Conservation (phyloP, 768 basidiomycete genomes). For the Tylopilus sp. region DNA sequence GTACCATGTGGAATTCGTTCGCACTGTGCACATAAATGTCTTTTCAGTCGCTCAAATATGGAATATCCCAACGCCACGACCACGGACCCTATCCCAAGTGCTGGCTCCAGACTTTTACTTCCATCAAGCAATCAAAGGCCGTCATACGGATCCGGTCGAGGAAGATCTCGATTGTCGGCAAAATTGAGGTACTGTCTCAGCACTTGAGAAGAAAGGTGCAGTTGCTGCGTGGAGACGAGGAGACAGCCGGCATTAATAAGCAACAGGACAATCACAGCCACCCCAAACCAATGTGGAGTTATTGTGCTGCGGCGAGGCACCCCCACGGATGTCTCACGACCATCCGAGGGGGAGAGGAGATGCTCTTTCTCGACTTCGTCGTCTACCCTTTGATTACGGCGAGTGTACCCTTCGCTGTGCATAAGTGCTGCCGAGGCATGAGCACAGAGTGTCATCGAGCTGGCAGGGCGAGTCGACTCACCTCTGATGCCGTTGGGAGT, state of each 20-base stretch:
- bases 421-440: conserved; percentile 15
- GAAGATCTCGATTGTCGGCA: conserved; percentile 25
- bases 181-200: conserved; percentile 17
- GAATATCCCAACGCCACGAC: not conserved
- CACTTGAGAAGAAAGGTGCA: conserved; percentile 14
- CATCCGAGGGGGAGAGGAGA: conserved; percentile 10
- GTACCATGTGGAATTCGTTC: not conserved
- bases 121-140: conserved; percentile 21
- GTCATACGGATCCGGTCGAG: conserved; percentile 30
- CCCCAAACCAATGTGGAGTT: conserved; percentile 9
- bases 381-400: conserved; percentile 8
- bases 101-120: not conserved
- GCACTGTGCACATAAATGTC: not conserved
- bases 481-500: not conserved
- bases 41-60: not conserved
- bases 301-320: not conserved
- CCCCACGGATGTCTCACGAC: conserved; percentile 1
- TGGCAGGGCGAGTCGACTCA: not conserved
- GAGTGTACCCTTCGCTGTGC: conserved; percentile 9
- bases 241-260: conserved; percentile 24
- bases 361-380: conserved; percentile 16
- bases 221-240: conserved; percentile 13
- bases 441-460: not conserved
- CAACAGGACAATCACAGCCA: conserved; percentile 20
- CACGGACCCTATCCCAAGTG: not conserved